Conservation (phyloP, 78 protist genomes). For the Cavenderia fasciculata region DNA sequence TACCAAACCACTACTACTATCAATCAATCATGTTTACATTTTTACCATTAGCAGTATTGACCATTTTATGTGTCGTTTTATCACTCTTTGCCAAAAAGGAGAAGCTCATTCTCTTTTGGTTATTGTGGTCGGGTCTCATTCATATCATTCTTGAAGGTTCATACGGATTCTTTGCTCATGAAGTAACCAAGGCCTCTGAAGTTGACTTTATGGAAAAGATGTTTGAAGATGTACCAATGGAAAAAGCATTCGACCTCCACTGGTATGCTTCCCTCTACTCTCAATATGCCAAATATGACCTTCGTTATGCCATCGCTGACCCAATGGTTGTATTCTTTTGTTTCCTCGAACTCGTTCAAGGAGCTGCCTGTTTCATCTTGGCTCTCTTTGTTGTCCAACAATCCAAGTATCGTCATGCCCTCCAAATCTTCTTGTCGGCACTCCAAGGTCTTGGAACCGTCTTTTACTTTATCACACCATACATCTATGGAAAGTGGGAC, state of each 20-base stretch:
- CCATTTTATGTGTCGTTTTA: conserved; percentile 28
- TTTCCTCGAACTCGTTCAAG: conserved; percentile 71
- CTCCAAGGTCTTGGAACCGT: conserved; percentile 71
- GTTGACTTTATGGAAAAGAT: conserved; percentile 52
- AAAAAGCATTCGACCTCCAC: conserved; percentile 22
- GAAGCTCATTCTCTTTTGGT: conserved; percentile 48
- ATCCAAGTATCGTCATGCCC: conserved; percentile 59
- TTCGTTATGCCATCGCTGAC: conserved; percentile 41
- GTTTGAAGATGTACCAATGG: conserved; percentile 50
- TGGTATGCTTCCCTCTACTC: conserved; percentile 65
- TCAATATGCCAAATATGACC: conserved; percentile 65
- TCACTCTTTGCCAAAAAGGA: conserved; percentile 43
- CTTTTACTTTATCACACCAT: conserved; percentile 80
- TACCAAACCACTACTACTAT: no score
- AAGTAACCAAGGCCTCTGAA: conserved; percentile 18
- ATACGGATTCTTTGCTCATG: conserved; percentile 74
- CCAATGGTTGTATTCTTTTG: conserved; percentile 79
- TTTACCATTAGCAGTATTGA: conserved; percentile 62
- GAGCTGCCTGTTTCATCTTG: conserved; percentile 46
- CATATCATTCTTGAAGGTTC: conserved; percentile 67
- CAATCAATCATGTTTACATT: conserved; percentile 47
- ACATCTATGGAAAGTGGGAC: conserved; percentile 71
- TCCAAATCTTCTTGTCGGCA: conserved; percentile 67
- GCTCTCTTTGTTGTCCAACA: conserved; percentile 15
- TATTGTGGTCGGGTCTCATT: conserved; percentile 74